A percentile compares a stretch with the other conserved stretches of the same genome.
phyloP scores from a whole-genome alignment of 2,329 filamentous ascomycete genomes.

The Chaetomium strumarium region DNA sequence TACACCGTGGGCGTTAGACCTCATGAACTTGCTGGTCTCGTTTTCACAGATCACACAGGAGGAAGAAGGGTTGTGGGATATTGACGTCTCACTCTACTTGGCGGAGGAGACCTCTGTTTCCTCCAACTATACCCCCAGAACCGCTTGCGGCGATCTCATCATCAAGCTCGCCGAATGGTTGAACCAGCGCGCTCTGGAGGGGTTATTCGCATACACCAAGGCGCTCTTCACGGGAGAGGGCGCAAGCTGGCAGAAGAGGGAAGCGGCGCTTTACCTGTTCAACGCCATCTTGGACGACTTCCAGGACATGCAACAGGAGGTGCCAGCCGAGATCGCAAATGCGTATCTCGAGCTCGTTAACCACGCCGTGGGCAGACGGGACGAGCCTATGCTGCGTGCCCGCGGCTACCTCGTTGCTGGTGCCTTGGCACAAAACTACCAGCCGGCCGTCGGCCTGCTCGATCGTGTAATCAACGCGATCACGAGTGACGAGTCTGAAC shows the following conservation, averaged over 20 bases:
- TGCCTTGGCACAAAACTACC: conserved; percentile 63
- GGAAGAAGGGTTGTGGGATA: conserved; percentile 92
- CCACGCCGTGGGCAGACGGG: conserved; percentile 62
- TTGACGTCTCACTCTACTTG: conserved; percentile 91
- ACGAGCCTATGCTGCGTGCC: conserved; percentile 74
- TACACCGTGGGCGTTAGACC: conserved; percentile 76
- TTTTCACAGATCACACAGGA: conserved; percentile 89
- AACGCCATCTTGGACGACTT: conserved; percentile 82
- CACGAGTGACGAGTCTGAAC: conserved; percentile 68
- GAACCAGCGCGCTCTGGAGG: conserved; percentile 67
- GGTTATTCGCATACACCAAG: conserved; percentile 70
- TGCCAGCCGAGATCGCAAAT: conserved; percentile 63
- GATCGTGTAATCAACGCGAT: conserved; percentile 72
- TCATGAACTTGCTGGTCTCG: conserved; percentile 76
- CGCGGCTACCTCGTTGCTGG: conserved; percentile 84
- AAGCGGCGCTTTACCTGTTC: conserved; percentile 77
- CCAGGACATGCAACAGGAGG: conserved; percentile 65
- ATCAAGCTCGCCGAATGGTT: conserved; percentile 94
- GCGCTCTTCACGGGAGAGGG: conserved; percentile 58
- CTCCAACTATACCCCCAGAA: conserved; percentile 91
- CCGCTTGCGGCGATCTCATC: conserved; percentile 83
- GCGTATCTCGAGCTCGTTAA: conserved; percentile 77
- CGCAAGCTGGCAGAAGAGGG: conserved; percentile 57
- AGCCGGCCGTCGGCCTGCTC: conserved; percentile 59
- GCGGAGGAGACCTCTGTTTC: conserved; percentile 93